Percentiles rank a stretch among this genome's conserved stretches.
phyloP scores from a whole-genome alignment of 2,329 filamentous ascomycete species.

The Ustulina deusta region DNA sequence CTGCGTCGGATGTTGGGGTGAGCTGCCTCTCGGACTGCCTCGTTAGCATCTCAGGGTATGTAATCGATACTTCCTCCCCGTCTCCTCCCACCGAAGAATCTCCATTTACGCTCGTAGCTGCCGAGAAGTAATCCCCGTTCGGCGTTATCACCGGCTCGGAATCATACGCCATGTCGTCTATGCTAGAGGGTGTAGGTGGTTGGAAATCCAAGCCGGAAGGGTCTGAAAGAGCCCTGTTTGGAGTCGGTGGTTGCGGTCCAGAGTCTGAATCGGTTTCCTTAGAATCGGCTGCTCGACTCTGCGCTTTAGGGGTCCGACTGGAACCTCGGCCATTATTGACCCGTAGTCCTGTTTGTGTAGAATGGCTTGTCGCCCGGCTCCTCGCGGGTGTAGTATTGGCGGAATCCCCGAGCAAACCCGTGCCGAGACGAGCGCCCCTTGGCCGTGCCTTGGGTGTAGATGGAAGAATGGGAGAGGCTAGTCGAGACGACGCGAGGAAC shows the following conservation, averaged over 20 bases:
- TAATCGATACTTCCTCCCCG: slow-evolving; percentile 20
- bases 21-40: slow-evolving; percentile 47
- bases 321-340: slow-evolving; percentile 13
- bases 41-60: slow-evolving; percentile 43
- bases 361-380: slow-evolving; percentile 13
- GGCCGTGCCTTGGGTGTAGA: slow-evolving; percentile 43
- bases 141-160: slow-evolving; percentile 50
- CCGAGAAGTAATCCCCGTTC: slow-evolving; percentile 45
- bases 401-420: slow-evolving; percentile 35
- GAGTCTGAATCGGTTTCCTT: slow-evolving; percentile 30
- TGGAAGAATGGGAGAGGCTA: slow-evolving; percentile 47
- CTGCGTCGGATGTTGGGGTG: slow-evolving; percentile 45
- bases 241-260: slow-evolving; percentile 35
- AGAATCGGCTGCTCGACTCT: slow-evolving; percentile 23
- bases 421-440: slow-evolving; percentile 20
- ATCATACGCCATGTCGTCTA: slow-evolving; percentile 49
- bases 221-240: slow-evolving; percentile 45
- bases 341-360: slow-evolving; percentile 13
- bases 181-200: slow-evolving; percentile 47
- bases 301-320: slow-evolving; percentile 38
- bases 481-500: slow-evolving; percentile 43
- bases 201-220: slow-evolving; percentile 40
- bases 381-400: slow-evolving; percentile 26
- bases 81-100: slow-evolving; percentile 18
- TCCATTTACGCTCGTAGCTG: slow-evolving; percentile 37